phyloP scores from a whole-genome alignment of 2,329 filamentous ascomycete genomes.

The Scolecobasidium constrictum region DNA sequence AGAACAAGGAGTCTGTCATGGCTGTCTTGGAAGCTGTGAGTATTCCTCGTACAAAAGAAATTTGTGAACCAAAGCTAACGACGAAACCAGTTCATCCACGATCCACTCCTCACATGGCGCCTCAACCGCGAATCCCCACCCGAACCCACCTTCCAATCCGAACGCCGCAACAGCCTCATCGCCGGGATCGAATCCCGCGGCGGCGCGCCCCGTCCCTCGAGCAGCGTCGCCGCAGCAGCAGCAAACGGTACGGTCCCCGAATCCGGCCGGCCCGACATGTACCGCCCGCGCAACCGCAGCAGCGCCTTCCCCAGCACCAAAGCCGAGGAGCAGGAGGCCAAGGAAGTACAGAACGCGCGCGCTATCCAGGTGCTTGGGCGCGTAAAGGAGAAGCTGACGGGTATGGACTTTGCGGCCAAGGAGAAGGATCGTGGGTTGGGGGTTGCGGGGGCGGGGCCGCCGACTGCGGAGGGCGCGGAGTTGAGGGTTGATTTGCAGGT shows the following conservation, averaged over 20 bases:
- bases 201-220: conserved; percentile 12
- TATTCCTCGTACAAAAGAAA: conserved; percentile 19
- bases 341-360: conserved; percentile 83
- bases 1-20: conserved; percentile 98
- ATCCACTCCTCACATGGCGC: conserved; percentile 96
- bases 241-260: conserved; percentile 22
- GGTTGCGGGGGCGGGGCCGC: background rate
- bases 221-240: conserved; percentile 48
- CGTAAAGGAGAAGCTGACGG: conserved; percentile 92
- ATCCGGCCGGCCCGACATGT: conserved; percentile 14
- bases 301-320: conserved; percentile 17
- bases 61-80: conserved; percentile 16
- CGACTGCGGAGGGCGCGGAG: conserved; percentile 74
- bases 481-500: conserved; percentile 80
- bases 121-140: conserved; percentile 55
- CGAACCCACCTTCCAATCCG: conserved; percentile 48
- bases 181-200: conserved; percentile 12
- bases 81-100: conserved; percentile 78
- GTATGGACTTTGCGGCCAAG: conserved; percentile 72
- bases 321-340: conserved; percentile 29
- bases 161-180: conserved; percentile 50
- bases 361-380: conserved; percentile 84
- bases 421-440: background rate
- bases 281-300: conserved; percentile 25
- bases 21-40: conserved; percentile 93